A percentile compares a stretch with the other conserved stretches of the same genome.
Conservation (phyloP, 208 protist species). For the Strigomonas galati region DNA sequence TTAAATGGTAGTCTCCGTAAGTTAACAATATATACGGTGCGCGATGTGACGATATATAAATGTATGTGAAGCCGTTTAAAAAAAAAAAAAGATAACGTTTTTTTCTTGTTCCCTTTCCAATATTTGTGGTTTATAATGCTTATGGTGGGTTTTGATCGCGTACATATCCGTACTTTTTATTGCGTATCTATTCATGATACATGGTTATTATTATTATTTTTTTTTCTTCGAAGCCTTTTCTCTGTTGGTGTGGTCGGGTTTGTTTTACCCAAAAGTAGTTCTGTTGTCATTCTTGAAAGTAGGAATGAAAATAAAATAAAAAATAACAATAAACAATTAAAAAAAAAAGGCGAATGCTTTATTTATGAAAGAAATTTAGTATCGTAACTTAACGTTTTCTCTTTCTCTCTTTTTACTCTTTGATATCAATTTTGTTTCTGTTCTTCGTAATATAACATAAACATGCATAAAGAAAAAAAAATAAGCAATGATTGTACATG, state of each 20-base stretch:
- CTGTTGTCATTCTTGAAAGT: conserved; percentile 2
- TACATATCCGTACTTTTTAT: too few species aligned
- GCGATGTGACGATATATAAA: background rate
- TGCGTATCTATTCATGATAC: too few species aligned
- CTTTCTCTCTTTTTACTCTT: conserved; percentile 10
- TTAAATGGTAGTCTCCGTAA: conserved; percentile 12
- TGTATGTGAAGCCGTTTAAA: conserved; percentile 3
- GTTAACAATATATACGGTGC: background rate
- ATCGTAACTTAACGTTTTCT: conserved; percentile 10
- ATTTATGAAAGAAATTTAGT: too few species aligned
- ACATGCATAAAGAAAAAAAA: background rate
- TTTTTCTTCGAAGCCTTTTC: conserved; percentile 14
- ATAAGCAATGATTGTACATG: background rate
- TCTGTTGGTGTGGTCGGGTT: too few species aligned
- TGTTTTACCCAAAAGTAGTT: too few species aligned
- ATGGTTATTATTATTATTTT: too few species aligned
- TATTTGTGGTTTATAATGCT: too few species aligned
- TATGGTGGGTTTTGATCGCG: too few species aligned
- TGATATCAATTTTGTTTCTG: conserved; percentile 9
- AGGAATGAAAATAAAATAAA: background rate
- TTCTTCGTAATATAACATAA: background rate
- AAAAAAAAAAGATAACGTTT: too few species aligned
- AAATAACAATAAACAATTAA: conserved; percentile 13
- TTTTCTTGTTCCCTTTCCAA: too few species aligned
- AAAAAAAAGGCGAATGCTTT: too few species aligned